Percentiles rank a stretch among this genome's conserved stretches.
Conservation (phyloP, 2,329 filamentous ascomycete genomes). For the Pseudovirgaria hyperparasitica region DNA sequence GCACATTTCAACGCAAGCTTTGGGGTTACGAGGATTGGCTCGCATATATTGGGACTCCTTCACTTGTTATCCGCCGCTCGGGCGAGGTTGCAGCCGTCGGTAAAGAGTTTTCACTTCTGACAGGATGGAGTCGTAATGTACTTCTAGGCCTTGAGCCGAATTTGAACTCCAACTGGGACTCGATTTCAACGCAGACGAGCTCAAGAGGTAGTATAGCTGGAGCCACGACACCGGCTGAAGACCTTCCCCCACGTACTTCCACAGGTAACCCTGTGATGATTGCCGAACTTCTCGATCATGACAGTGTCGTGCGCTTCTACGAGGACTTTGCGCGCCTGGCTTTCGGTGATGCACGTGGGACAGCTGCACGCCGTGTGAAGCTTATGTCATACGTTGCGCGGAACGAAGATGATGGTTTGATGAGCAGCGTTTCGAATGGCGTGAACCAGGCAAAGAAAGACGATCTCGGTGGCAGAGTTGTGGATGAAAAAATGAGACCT, state of each 20-base stretch:
- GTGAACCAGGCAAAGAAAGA: conserved; percentile 14
- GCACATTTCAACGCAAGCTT: conserved; percentile 84
- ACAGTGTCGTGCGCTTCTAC: conserved; percentile 87
- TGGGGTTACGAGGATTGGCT: conserved; percentile 91
- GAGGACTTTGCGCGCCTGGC: conserved; percentile 89
- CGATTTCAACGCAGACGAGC: conserved; percentile 50
- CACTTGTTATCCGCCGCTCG: conserved; percentile 79
- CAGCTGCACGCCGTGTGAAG: conserved; percentile 70
- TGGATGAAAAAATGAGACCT: too few species aligned
- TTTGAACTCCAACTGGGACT: conserved; percentile 76
- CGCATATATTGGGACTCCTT: conserved; percentile 76
- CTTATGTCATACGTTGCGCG: conserved; percentile 61
- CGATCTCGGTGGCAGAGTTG: conserved; percentile 16
- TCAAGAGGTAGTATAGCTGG: conserved; percentile 27
- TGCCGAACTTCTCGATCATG: conserved; percentile 84
- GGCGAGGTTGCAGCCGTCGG: conserved; percentile 92
- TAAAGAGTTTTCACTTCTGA: conserved; percentile 92
- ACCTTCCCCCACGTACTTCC: conserved; percentile 17
- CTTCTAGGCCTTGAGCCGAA: conserved; percentile 80
- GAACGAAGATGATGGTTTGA: conserved; percentile 2
- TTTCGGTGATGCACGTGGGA: conserved; percentile 80
- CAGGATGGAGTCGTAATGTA: conserved; percentile 85
- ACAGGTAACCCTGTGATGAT: conserved; percentile 66
- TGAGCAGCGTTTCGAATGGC: conserved; percentile 11
- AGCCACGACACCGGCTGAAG: conserved; percentile 34